phyloP scores from a whole-genome alignment of 2,329 filamentous ascomycete genomes.

The Boeremia exigua region DNA sequence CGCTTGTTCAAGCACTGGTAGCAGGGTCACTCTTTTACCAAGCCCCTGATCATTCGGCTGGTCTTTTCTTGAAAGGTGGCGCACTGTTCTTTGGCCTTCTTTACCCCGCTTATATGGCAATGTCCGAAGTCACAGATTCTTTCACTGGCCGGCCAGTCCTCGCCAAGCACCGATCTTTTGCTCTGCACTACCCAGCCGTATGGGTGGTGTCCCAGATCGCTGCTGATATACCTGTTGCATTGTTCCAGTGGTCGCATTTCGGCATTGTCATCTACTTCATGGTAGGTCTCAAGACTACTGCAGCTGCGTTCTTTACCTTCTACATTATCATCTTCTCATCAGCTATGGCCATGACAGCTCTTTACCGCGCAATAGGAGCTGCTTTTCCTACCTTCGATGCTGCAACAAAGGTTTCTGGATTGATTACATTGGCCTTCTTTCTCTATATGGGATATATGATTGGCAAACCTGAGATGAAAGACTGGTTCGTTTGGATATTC shows the following conservation, averaged over 20 bases:
- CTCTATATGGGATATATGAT: neutral
- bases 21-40: conserved; percentile 72
- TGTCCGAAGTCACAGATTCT: conserved; percentile 66
- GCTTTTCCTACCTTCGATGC: conserved; percentile 59
- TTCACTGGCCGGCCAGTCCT: conserved; percentile 71
- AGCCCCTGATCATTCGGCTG: conserved; percentile 61
- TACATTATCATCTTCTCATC: conserved; percentile 66
- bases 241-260: neutral
- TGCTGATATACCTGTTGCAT: conserved; percentile 53
- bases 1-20: conserved; percentile 65
- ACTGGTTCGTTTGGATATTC: neutral
- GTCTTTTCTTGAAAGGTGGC: conserved; percentile 68
- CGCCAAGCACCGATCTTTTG: conserved; percentile 52
- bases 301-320: conserved; percentile 82
- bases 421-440: neutral
- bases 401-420: neutral
- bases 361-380: conserved; percentile 78
- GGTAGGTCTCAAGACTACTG: conserved; percentile 72
- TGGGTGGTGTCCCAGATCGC: neutral
- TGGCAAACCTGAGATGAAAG: neutral
- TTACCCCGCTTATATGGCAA: conserved; percentile 65
- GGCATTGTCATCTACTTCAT: conserved; percentile 71
- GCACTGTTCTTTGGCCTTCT: conserved; percentile 69
- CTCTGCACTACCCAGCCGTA: conserved; percentile 66
- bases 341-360: conserved; percentile 69